Base-by-base conservation (phyloP, 1,284 basidiomycete genomes). In the Pseudomicrostroma phylloplanum region DNA sequence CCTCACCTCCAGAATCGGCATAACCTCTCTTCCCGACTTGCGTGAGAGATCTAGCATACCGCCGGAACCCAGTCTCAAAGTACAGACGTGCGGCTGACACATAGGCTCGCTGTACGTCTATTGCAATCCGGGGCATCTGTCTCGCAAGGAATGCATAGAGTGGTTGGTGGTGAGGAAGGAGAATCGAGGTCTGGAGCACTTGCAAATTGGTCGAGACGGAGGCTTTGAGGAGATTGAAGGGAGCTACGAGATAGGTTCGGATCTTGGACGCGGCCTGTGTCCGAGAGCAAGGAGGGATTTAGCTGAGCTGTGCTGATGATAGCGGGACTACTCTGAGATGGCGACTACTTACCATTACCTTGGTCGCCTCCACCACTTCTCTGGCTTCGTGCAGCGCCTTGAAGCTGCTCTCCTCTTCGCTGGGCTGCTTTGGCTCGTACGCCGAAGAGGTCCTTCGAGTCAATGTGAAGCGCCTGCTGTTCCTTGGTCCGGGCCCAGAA, bases 141-240 rank as follows among this genome's bases (percentile, higher is more conserved):
- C 89, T 86, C 63, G 89, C 86, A 42, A 99, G 82, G 76, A 98
- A 98, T 1, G 85, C 84, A 74, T 89, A 97, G 58, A 98, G 83
- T 2, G 89, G 83, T 39, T 67, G 56, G 54, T 86, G 85, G 41
- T 71, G 68, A 76, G 91, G 91, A 64, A 94, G 81, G 58, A 97
- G 83, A 0, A 93, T 83, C 0, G 90, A 89, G 0, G 89, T 89
- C 77, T 99, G 96, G 1, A 97, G 83, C 54, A 96, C 87, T 72
- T 92, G 90, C 81, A 97, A 86, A 76, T 98, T 96, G 8, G 92
- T 91, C 12, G 90, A 88, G 68, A 97, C 88, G 65, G 87, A 92
- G 23, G 82, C 82, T 58, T 88, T 86, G 60, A 96, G 89, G 9
- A 92, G 89, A 55, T 88, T 86, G 67, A 97, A 84, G 6, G 96